Evolutionary conservation across 2,329 filamentous ascomycete genomes (phyloP).

Genomic region (Stagonosporopsis rhizophila): DNA sequence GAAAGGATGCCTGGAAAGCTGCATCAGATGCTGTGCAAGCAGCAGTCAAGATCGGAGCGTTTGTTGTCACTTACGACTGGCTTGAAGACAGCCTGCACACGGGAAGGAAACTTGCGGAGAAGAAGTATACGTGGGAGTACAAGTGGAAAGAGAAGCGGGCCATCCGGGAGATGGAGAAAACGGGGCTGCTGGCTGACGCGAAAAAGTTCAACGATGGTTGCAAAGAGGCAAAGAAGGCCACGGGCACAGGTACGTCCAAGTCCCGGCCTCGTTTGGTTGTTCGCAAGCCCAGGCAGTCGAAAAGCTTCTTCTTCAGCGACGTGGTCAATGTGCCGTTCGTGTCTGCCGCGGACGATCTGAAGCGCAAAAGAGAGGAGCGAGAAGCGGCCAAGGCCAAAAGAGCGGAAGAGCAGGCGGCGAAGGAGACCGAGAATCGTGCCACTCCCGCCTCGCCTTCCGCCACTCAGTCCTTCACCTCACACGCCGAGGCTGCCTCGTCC

Average conservation of each 20-base stretch:
- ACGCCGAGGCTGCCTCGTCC: background rate
- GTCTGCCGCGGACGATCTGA: conserved; percentile 32
- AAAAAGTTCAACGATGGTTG: conserved; percentile 43
- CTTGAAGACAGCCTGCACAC: conserved; percentile 57
- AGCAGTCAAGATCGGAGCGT: conserved; percentile 27
- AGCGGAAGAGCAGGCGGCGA: conserved; percentile 16
- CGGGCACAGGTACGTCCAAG: conserved; percentile 49
- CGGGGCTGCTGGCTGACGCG: conserved; percentile 34
- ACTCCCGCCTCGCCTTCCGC: background rate
- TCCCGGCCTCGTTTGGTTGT: conserved; percentile 11
- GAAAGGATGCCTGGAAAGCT: conserved; percentile 65
- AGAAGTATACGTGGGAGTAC: conserved; percentile 43
- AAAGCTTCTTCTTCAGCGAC: conserved; percentile 34
- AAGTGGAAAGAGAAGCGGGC: conserved; percentile 42
- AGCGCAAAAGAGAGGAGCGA: conserved; percentile 29
- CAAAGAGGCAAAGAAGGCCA: conserved; percentile 38
- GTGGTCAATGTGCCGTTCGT: conserved; percentile 16
- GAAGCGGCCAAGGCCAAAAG: conserved; percentile 22
- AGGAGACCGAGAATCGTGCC: background rate
- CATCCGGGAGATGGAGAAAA: conserved; percentile 36
- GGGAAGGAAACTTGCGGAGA: conserved; percentile 41
- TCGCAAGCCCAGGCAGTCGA: conserved; percentile 24
- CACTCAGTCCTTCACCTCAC: background rate
- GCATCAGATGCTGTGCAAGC: conserved; percentile 45
- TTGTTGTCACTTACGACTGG: conserved; percentile 55